phyloP scores from a whole-genome alignment of 306 rosid genomes.

The Ormosia emarginata region DNA sequence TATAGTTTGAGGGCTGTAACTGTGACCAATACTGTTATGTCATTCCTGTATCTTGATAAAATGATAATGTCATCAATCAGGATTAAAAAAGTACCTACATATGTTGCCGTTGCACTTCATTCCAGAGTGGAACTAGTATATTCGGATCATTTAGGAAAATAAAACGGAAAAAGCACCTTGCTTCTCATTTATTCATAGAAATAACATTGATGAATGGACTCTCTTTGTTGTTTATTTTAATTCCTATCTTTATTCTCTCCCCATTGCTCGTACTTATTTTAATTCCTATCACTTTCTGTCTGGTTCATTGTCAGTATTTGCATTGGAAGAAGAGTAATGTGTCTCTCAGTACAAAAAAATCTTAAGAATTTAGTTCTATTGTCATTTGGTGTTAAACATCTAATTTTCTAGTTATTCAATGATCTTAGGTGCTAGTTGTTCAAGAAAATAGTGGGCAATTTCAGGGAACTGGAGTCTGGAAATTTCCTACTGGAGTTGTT shows the following conservation, averaged over 20 bases:
- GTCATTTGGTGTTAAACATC: neutral
- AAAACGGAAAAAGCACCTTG: neutral
- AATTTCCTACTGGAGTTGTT: constrained; percentile 74
- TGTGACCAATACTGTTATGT: neutral
- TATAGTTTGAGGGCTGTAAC: neutral
- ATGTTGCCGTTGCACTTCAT: constrained; percentile 5
- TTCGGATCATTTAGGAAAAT: neutral
- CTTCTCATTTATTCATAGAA: neutral
- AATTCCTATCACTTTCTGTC: neutral
- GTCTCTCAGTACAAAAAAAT: neutral
- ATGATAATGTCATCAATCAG: neutral
- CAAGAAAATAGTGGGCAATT: constrained; percentile 61
- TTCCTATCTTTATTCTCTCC: neutral
- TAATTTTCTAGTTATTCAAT: neutral
- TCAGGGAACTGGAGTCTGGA: constrained; percentile 61
- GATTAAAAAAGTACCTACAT: neutral
- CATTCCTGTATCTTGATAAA: neutral
- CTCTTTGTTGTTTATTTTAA: neutral
- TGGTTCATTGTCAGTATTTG: neutral
- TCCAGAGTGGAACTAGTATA: neutral
- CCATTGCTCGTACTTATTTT: neutral
- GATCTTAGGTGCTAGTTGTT: constrained; percentile 62
- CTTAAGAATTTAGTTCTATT: neutral
- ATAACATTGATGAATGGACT: neutral
- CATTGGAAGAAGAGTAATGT: neutral